Evolutionary conservation across 495 filamentous ascomycete genomes (phyloP).

Genomic region (Aspergillus diversus): DNA sequence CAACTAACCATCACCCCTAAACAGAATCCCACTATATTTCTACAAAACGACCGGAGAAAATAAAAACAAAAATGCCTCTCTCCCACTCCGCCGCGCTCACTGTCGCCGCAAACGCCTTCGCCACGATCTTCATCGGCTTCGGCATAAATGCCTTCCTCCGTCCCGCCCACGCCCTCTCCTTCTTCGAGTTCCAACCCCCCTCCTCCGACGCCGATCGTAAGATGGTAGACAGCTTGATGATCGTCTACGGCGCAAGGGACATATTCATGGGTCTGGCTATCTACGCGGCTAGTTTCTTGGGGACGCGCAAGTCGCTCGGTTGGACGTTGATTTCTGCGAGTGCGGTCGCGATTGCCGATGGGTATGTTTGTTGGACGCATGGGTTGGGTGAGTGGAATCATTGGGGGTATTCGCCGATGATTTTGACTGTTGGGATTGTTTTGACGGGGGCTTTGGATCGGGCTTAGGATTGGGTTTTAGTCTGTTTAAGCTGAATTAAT

Average conservation of each 20-base stretch:
- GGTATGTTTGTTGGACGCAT: constrained; percentile 42
- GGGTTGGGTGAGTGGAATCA: constrained; percentile 56
- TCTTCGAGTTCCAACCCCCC: constrained; percentile 49
- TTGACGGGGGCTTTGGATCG: constrained; percentile 32
- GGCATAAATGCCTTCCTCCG: constrained; percentile 52
- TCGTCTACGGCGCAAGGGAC: constrained; percentile 55
- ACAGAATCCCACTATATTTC: no score
- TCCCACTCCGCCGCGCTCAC: no score
- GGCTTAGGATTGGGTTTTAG: no score
- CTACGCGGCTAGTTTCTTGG: constrained; percentile 40
- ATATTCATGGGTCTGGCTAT: constrained; percentile 58
- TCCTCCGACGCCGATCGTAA: constrained; percentile 31
- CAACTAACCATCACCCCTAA: no score
- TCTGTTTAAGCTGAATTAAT: no score
- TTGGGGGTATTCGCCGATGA: constrained; percentile 56
- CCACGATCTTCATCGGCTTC: constrained; percentile 49
- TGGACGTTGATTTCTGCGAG: constrained; percentile 49
- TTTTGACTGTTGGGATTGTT: constrained; percentile 39
- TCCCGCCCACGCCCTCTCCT: constrained; percentile 46
- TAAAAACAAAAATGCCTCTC: no score
- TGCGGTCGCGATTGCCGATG: constrained; percentile 52
- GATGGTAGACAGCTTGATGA: constrained; percentile 45
- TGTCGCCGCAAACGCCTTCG: constrained; percentile 32
- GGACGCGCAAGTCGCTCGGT: constrained; percentile 45
- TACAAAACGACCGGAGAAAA: no score